Conservation (phyloP, 257 asterid species). For the Solanum pimpinellifolium region DNA sequence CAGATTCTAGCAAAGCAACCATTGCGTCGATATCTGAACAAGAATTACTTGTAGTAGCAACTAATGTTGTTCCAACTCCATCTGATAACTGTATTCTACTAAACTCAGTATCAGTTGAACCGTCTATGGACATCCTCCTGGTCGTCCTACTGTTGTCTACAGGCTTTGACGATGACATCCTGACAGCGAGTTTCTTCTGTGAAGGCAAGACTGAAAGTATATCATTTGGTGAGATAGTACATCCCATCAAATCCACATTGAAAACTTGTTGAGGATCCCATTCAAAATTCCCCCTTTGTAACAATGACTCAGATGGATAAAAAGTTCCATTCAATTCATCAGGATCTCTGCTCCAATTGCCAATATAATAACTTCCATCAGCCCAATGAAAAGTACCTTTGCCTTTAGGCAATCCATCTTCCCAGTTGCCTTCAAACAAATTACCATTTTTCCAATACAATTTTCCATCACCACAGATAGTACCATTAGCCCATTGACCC, state of each 20-base stretch:
- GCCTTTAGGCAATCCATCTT: conserved; percentile 69
- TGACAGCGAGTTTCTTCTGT: conserved; percentile 63
- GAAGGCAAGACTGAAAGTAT: conserved; percentile 73
- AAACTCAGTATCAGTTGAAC: conserved; percentile 52
- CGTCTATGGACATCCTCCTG: conserved; percentile 70
- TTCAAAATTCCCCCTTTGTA: conserved; percentile 37
- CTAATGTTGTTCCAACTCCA: conserved; percentile 45
- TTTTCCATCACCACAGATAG: conserved; percentile 50
- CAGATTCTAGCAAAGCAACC: not conserved
- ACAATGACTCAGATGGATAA: conserved; percentile 50
- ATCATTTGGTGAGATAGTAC: conserved; percentile 46
- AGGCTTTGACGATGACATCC: conserved; percentile 36
- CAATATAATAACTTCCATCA: conserved; percentile 71
- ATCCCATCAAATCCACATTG: conserved; percentile 41
- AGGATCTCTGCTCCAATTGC: conserved; percentile 71
- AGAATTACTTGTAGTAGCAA: conserved; percentile 16
- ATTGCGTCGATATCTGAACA: not conserved
- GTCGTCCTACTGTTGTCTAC: conserved; percentile 9
- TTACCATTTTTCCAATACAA: conserved; percentile 54
- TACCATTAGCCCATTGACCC: conserved; percentile 78
- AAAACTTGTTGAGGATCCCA: conserved; percentile 79
- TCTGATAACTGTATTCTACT: conserved; percentile 50
- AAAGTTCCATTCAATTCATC: conserved; percentile 60
- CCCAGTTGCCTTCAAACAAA: conserved; percentile 68
- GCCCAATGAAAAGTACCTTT: conserved; percentile 48